Percentiles rank a stretch among this genome's conserved stretches.
Evolutionary conservation across 139 green algal genomes (phyloP).

Genomic region (Ulvella scutata): DNA sequence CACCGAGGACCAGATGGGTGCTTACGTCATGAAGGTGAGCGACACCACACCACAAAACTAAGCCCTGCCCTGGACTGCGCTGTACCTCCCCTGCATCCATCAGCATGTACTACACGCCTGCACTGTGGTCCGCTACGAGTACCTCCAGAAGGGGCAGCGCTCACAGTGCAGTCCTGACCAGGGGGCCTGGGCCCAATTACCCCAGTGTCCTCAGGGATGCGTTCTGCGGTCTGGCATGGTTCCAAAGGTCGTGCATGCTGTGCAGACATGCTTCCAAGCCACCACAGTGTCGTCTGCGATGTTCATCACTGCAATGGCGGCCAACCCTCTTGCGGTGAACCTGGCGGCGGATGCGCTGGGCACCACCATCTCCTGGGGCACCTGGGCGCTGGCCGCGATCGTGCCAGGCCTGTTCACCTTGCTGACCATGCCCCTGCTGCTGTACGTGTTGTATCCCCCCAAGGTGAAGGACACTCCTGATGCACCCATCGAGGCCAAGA

Average conservation of each 20-base stretch:
- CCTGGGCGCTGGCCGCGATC: conserved; percentile 80
- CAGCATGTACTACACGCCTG: too few species aligned
- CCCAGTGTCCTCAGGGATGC: too few species aligned
- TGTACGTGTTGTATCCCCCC: conserved; percentile 93
- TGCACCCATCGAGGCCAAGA: conserved; percentile 64
- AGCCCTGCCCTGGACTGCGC: neutral
- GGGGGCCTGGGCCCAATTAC: too few species aligned
- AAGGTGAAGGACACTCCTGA: conserved; percentile 93
- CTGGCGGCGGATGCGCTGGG: conserved; percentile 70
- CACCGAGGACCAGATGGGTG: conserved; percentile 90
- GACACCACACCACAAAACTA: neutral
- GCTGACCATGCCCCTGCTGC: conserved; percentile 66
- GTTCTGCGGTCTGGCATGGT: too few species aligned
- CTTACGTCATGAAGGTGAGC: conserved; percentile 84
- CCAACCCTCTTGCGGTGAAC: conserved; percentile 94
- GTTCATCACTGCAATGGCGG: conserved; percentile 99
- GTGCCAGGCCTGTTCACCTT: conserved; percentile 81
- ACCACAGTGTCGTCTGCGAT: conserved; percentile 84
- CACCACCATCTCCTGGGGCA: conserved; percentile 81
- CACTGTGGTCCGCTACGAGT: too few species aligned
- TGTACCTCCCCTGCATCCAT: too few species aligned
- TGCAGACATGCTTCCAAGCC: conserved; percentile 48
- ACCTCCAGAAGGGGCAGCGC: too few species aligned
- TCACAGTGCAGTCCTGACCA: too few species aligned
- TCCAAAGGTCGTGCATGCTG: neutral